phyloP scores from a whole-genome alignment of 2,329 filamentous ascomycete genomes.

The Penicillium sp. region DNA sequence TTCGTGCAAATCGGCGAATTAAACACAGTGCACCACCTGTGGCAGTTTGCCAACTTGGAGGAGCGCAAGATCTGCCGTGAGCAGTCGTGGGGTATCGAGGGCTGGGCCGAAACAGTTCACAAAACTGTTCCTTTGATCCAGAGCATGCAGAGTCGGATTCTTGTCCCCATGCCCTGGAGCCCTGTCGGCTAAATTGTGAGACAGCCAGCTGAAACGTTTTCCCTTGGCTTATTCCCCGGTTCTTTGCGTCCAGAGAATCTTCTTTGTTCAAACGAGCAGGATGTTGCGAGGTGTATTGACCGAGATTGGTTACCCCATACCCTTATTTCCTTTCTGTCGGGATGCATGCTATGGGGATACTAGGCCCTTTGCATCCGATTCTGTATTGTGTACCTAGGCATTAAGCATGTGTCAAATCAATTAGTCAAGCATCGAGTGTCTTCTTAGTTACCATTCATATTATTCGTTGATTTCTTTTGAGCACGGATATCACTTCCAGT shows the following conservation, averaged over 20 bases:
- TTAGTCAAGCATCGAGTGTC: constrained; percentile 1
- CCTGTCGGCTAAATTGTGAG: constrained; percentile 59
- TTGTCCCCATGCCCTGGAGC: constrained; percentile 94
- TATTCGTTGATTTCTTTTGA: background rate
- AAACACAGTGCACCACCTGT: constrained; percentile 95
- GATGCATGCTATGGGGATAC: background rate
- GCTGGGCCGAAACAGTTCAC: constrained; percentile 95
- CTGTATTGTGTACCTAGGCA: constrained; percentile 20
- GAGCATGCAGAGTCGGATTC: constrained; percentile 84
- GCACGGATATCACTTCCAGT: background rate
- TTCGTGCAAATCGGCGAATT: constrained; percentile 96
- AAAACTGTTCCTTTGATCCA: constrained; percentile 97
- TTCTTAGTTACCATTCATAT: background rate
- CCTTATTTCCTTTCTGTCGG: background rate
- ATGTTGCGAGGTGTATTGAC: background rate
- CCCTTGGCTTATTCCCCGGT: background rate
- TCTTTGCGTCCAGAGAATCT: background rate
- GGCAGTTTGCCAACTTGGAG: constrained; percentile 96
- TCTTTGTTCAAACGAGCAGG: background rate
- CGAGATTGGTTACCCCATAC: background rate
- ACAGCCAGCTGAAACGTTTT: background rate
- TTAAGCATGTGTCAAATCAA: constrained; percentile 8
- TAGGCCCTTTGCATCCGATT: constrained; percentile 1
- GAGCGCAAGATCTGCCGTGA: constrained; percentile 83
- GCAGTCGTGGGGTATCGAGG: constrained; percentile 88